Evolutionary conservation across 1,284 basidiomycete genomes (phyloP), one percentile per base, ranked within the genome.

Genomic region (Malassezia brasiliensis): DNA sequence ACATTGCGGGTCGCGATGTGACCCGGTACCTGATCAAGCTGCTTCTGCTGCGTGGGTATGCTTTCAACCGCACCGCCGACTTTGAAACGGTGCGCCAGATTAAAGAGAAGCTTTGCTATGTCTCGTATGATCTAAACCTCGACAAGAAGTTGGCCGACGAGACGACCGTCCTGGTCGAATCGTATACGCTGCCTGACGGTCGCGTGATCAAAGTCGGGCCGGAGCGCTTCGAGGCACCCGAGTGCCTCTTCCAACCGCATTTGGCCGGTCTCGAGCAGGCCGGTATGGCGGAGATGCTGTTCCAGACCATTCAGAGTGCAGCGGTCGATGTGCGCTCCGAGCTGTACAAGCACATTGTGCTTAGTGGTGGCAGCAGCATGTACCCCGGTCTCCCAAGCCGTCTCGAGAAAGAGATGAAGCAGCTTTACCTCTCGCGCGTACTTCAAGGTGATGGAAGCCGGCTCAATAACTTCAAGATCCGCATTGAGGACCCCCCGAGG

Each of bases 171-270:
- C 79, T 98, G 10, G 90, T 96, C 5, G 94, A 98, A 78, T 90
- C 80, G 75, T 98, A 98, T 76, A 93, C 88, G 86, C 85, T 98
- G 28, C 94, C 94, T 2, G 93, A 98, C 71, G 94, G 94, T 2
- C 86, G 94, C 42, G 83, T 82, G 31, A 96, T 98, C 81, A 96
- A 94, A 80, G 89, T 98, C 52, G 94, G 93, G 25, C 90, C 89
- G 1, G 94, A 99, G 76, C 85, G 94, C n/a, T 99, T 96, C 75
- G 90, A 96, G 77, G 94, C 93, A n/a, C 94, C 94, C 11, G 94
- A 98, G 77, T 98, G 94, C 79, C 90, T 98, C 88, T 98, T 99
- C 85, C 91, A 99, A 77, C 94, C 94, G 22, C 89, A 96, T 76
- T 81, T 99, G 8, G 90, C 98, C 50, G 94, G 98, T 65, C 81